Percentiles rank a stretch among this genome's conserved stretches.
Conservation (phyloP, 441 rosid genomes). For the Monsonia emarginata region DNA sequence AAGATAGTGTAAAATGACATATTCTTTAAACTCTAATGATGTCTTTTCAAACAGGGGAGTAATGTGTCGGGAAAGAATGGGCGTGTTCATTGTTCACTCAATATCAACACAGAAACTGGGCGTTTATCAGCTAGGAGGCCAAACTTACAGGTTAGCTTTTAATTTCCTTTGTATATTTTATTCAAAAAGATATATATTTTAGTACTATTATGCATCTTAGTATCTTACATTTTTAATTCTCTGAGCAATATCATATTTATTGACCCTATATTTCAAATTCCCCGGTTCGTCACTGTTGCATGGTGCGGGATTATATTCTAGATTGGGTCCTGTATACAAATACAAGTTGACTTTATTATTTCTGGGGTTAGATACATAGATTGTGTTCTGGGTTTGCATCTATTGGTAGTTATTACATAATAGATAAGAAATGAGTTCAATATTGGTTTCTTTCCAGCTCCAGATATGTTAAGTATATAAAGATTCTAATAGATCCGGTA, state of each 20-base stretch:
- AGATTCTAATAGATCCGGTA: constrained; percentile 8
- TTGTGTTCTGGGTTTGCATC: background rate
- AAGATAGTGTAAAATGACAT: constrained; percentile 6
- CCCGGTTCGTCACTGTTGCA: too few relatives aligned
- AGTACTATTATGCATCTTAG: too few relatives aligned
- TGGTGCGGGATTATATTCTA: too few relatives aligned
- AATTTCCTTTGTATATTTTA: too few relatives aligned
- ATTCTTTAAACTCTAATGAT: background rate
- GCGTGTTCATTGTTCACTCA: constrained; percentile 88
- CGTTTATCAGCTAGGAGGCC: constrained; percentile 94
- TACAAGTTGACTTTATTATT: background rate
- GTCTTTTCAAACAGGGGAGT: constrained; percentile 40
- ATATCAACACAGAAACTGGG: constrained; percentile 95
- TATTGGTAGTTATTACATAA: background rate
- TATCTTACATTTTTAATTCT: too few relatives aligned
- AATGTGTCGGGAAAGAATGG: constrained; percentile 70
- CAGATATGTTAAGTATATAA: constrained; percentile 2
- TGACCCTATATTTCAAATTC: too few relatives aligned
- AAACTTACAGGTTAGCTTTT: constrained; percentile 61
- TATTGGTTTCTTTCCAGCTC: background rate
- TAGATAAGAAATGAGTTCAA: background rate
- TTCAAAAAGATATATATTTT: too few relatives aligned
- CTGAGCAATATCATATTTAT: too few relatives aligned
- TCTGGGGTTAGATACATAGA: background rate
- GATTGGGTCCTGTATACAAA: background rate